Base-by-base conservation (phyloP, 352 stramenopile genomes). In the Phytophthora multivora region DNA sequence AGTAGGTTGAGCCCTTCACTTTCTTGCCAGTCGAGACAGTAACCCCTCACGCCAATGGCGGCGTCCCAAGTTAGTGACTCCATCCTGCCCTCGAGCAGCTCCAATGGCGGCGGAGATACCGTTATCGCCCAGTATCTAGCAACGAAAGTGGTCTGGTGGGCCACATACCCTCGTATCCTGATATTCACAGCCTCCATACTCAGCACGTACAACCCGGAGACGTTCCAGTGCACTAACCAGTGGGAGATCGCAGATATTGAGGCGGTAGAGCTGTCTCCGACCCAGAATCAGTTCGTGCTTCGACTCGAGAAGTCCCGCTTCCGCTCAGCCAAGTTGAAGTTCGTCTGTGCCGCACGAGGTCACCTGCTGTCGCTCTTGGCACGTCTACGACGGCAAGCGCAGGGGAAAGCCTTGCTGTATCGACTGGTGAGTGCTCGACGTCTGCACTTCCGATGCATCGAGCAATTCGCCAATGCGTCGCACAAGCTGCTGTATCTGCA, bases 71-170 rank as follows among this genome's bases (percentile, higher is more conserved):
- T 39, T 6, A 55, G 13, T 40, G 31, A 62, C 23, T 42, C 36
- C 9, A 30, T 57, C 40, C 25, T 55, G 41, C 26, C 50, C 6
- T 65, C 49, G 3, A 31, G 45, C 25, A 62, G 25, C 38, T 65
- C 55, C 16, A 48, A 51, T 16, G n/a, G 45, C 11, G 41, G 51
- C 28, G 51, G 54, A 9, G 67, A 79, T 43, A 59, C 63, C 4
- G 69, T 84, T 19, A 71, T 90, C 58, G 83, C 80, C 42, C 80
- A 89, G 71, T 92, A 89, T 49, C 36, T 92, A 5, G 79, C 76
- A 33, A 85, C 77, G 28, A 88, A 89, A 71, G 71, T 90, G 59
- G 68, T 69, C 31, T 90, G 83, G 77, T 88, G 77, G 65, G 79
- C 79, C 21, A 70, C 81, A 6, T 88, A 89, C 59, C 76, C 69